A percentile compares a stretch with the other conserved stretches of the same genome.
phyloP scores from a whole-genome alignment of 495 filamentous ascomycete species.

The Lasiosphaeriaceae sp. region DNA sequence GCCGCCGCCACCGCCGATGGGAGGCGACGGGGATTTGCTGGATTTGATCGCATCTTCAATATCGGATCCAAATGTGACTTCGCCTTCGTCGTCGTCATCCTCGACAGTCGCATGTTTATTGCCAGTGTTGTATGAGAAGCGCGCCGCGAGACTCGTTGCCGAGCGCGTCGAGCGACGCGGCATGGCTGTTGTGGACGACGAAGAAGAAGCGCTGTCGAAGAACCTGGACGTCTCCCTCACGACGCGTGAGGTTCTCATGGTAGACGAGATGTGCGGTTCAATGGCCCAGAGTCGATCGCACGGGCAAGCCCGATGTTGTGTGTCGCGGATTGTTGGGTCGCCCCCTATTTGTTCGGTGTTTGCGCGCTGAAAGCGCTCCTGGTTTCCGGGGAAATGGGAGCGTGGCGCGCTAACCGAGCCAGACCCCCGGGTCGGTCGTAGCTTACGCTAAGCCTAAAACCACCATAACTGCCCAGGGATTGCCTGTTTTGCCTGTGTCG shows the following conservation, averaged over 20 bases:
- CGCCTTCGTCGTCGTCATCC: conserved; percentile 18
- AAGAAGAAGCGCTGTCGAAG: conserved; percentile 20
- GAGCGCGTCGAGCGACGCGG: conserved; percentile 46
- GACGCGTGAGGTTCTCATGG: conserved; percentile 61
- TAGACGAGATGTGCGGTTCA: no score
- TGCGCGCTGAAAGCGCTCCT: neutral
- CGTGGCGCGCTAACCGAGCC: neutral
- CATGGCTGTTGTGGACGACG: conserved; percentile 19
- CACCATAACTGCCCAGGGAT: no score
- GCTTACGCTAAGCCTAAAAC: no score
- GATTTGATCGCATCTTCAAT: conserved; percentile 60
- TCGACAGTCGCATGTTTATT: conserved; percentile 28
- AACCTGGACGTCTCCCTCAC: conserved; percentile 54
- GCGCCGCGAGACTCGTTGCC: conserved; percentile 32
- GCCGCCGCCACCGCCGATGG: neutral
- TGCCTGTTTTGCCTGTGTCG: no score
- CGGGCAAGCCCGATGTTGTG: no score
- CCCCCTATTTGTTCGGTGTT: neutral
- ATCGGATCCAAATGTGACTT: conserved; percentile 39
- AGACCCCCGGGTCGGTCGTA: neutral
- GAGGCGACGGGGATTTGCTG: neutral
- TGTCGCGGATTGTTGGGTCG: neutral
- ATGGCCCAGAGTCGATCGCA: no score
- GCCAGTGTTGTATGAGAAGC: conserved; percentile 35
- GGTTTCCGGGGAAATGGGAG: neutral